Base-by-base conservation (phyloP, 1,284 basidiomycete species). In the Macrocystidia cucumis region DNA sequence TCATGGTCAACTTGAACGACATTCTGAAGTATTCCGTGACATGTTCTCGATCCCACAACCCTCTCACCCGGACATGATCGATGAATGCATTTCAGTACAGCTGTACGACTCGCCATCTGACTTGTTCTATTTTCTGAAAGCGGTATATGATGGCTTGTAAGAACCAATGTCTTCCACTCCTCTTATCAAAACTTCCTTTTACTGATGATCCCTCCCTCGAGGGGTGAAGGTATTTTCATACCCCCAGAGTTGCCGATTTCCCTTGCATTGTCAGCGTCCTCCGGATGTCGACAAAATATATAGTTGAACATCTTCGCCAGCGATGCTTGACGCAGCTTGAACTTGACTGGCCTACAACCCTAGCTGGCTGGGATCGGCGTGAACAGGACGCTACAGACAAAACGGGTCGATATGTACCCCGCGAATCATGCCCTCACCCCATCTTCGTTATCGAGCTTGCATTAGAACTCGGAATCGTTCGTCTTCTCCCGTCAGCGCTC, bases 1-100 rank as follows among this genome's bases (percentile, higher is more conserved):
- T 47, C 69, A 70, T 3, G 79, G 82, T 1, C 77, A 81, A 45
- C 67, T 85, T 17, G 67, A 69, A 39, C 69, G 82, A 5, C 82
- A 83, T 42, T 85, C 82, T 0, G 81, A 83, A 26, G 64, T 85
- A 13, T 84, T 85, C 51, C 62, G 63, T 36, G 74, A 71, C 39
- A 57, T 83, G 40, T 73, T 85, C 46, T 62, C 69, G 0, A 56
- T 85, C 8, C 80, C 78, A 2, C 75, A 74, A 45, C 75, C 76
- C 11, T n/a, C 25, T 16, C 25, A 7, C 3, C n/a, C n/a, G n/a
- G 25, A 27, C 16, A 27, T 16, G 16, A 16, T 7, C 12, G 24
- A 45, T 32, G 54, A 59, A 3, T 75, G 72, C 43, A 48, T 56
- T 3, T 65, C 54, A 35, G 64, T 79, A 13, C 65, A 69, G 37